Conservation (phyloP, 1,284 basidiomycete genomes). For the Farysia itapuensis region DNA sequence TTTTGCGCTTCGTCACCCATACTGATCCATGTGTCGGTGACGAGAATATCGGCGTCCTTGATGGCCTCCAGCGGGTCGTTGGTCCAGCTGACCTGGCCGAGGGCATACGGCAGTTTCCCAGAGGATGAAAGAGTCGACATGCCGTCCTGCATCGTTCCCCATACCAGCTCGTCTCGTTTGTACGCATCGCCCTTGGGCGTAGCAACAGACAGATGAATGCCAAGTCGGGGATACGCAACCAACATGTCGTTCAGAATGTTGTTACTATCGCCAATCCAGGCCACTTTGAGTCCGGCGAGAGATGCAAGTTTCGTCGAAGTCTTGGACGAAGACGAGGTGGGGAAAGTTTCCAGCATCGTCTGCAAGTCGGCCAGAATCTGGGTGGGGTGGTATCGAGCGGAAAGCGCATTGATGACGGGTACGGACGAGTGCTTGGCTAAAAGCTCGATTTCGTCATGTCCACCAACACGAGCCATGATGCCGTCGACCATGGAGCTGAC, state of each 20-base stretch:
- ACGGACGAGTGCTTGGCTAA: constrained; percentile 84
- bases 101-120: constrained; percentile 54
- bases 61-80: constrained; percentile 82
- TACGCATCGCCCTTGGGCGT: constrained; percentile 71
- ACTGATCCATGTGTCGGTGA: constrained; percentile 76
- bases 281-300: constrained; percentile 61
- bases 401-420: constrained; percentile 93
- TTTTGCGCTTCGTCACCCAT: constrained; percentile 98
- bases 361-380: constrained; percentile 91
- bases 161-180: constrained; percentile 75
- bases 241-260: constrained; percentile 98
- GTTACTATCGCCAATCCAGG: constrained; percentile 92
- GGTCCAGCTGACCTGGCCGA: constrained; percentile 70
- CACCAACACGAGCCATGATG: constrained; percentile 92
- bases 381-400: constrained; percentile 92
- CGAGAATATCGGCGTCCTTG: constrained; percentile 83
- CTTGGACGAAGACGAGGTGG: constrained; percentile 62
- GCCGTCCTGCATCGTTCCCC: constrained; percentile 61
- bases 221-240: constrained; percentile 86
- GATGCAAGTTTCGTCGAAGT: constrained; percentile 61
- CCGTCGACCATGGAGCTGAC: constrained; percentile 95
- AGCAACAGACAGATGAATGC: constrained; percentile 82
- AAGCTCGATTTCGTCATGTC: constrained; percentile 90
- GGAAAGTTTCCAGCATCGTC: constrained; percentile 74
- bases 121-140: constrained; percentile 52